Base-by-base conservation (phyloP, 768 basidiomycete genomes). In the Pisolithus microcarpus region DNA sequence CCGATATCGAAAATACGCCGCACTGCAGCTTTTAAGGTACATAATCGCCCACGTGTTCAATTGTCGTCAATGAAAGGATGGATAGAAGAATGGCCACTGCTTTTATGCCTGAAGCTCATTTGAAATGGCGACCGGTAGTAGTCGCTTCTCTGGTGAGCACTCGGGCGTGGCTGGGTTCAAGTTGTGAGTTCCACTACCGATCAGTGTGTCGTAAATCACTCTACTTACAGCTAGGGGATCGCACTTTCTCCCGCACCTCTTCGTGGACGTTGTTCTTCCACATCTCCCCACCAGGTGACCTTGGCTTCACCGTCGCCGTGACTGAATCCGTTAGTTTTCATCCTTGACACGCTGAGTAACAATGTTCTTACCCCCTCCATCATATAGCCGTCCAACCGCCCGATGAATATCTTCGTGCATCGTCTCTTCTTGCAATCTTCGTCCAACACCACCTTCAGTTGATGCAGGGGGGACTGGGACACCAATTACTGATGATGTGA, bases 251-350 rank as follows among this genome's bases (percentile, higher is more conserved):
- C 42, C 49, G 42, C 39, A 59, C 54, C 38, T 50, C 50, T 39
- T 65, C 45, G 38, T 64, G 62, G 47, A 65, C 52, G 19, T 56
- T 55, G 42, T 53, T 51, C 62, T 56, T 64, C 26, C 49, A 52
- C 43, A 64, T 30, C 36, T 55, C 53, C 2, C 57, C 61, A 10
- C n/a, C 15, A 7, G 44, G 56, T 2, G 53, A 9, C 5, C 45
- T 28, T 26, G 18, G 19, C 43, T 16, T 26, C 15, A 43, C 10
- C 1, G 10, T 26, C 5, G 10, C 19, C 0, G 16, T 21, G 11
- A 4, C 11, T 3, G 23, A 26, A 24, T 45, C 49, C 2, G 19
- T 6, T 18, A 37, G 10, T 5, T 21, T 11, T 42, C 10, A 42
- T 19, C n/a, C 11, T 13, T 4, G 21, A 23, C 19, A 23, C 8